A percentile compares a stretch with the other conserved stretches of the same genome.
phyloP scores from a whole-genome alignment of 441 rosid genomes.

The Daphne laureola region DNA sequence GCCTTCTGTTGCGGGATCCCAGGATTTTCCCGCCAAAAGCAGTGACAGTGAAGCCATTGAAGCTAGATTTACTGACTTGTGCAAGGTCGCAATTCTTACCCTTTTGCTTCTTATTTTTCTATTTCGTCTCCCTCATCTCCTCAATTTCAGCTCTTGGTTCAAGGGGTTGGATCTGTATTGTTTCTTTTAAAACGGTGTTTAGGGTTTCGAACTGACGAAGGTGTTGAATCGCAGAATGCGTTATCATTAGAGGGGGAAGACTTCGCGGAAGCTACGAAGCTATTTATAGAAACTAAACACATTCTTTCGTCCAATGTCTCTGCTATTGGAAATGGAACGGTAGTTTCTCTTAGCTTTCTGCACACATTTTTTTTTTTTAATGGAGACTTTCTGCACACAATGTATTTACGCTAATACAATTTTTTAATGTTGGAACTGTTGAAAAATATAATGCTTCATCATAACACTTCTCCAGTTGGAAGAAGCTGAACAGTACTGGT shows the following conservation, averaged over 20 bases:
- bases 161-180: neutral
- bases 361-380: neutral
- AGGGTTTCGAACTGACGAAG: conserved; percentile 1
- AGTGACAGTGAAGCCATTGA: conserved; percentile 27
- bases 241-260: conserved; percentile 47
- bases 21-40: conserved; percentile 23
- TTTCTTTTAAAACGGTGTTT: neutral
- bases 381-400: too few species aligned
- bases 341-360: conserved; percentile 14
- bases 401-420: neutral
- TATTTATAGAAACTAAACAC: conserved; percentile 66
- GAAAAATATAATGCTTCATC: neutral
- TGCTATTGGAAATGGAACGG: conserved; percentile 67
- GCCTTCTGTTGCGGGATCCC: conserved; percentile 35
- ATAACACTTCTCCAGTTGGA: conserved; percentile 40
- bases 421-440: neutral
- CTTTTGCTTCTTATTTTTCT: neutral
- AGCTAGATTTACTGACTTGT: conserved; percentile 37
- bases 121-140: neutral
- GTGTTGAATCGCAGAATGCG: conserved; percentile 38
- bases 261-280: conserved; percentile 35
- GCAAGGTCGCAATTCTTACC: conserved; percentile 29
- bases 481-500: conserved; percentile 86
- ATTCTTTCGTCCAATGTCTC: conserved; percentile 41
- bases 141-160: too few species aligned